A percentile compares a stretch with the other conserved stretches of the same genome.
phyloP scores from a whole-genome alignment of 73 alveolate genomes.

The Uronychia binucleata region DNA sequence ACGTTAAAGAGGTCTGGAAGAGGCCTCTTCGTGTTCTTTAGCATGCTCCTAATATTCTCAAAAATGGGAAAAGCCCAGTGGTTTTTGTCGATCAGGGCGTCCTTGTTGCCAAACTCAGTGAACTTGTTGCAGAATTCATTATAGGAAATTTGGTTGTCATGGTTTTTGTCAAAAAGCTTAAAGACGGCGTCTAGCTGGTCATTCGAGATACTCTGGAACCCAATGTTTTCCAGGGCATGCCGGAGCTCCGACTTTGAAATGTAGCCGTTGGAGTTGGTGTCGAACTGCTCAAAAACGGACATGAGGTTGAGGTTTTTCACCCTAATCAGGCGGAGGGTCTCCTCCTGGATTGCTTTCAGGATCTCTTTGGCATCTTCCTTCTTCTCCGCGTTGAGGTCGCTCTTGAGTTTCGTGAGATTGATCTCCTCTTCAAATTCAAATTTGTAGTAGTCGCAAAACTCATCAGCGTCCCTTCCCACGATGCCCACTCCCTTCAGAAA shows the following conservation, averaged over 20 bases:
- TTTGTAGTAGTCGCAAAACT: background rate
- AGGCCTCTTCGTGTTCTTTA: background rate
- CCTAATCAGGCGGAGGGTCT: background rate
- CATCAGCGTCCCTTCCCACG: background rate
- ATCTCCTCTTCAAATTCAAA: background rate
- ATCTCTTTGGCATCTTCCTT: background rate
- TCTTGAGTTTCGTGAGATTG: background rate
- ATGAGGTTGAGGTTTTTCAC: background rate
- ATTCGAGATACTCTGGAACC: background rate
- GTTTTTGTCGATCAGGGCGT: no score
- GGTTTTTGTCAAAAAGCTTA: background rate
- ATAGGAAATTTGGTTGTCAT: background rate
- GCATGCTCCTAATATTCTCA: background rate
- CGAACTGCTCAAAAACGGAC: background rate
- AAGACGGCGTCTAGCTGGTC: background rate
- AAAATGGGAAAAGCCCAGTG: background rate
- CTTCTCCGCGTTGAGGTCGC: background rate
- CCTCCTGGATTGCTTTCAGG: background rate
- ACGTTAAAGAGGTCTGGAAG: background rate
- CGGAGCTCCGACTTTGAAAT: background rate
- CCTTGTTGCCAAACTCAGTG: background rate
- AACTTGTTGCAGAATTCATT: background rate
- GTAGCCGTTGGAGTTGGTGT: background rate
- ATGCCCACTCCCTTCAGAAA: background rate
- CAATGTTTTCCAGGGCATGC: background rate